phyloP scores from a whole-genome alignment of 2,329 filamentous ascomycete genomes.

The Thelonectria blattea region DNA sequence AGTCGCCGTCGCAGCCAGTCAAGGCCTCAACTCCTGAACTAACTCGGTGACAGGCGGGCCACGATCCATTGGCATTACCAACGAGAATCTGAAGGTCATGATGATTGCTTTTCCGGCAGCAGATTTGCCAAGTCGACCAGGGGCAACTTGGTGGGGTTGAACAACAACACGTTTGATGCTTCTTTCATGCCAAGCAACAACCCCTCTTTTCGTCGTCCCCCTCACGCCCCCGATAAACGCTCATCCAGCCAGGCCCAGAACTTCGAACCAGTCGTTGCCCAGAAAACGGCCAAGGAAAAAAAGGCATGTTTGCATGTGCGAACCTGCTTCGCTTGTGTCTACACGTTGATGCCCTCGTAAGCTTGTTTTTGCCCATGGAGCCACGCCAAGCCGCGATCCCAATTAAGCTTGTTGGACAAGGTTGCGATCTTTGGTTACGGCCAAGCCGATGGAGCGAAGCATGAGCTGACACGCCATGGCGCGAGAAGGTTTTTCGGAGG shows the following conservation, averaged over 20 bases:
- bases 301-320: constrained; percentile 7
- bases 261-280: not conserved
- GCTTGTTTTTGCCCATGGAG: constrained; percentile 12
- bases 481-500: not conserved
- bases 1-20: not conserved
- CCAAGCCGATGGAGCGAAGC: constrained; percentile 10
- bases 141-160: constrained; percentile 11
- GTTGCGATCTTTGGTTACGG: constrained; percentile 15
- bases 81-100: not conserved
- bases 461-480: not conserved
- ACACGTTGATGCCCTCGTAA: constrained; percentile 10
- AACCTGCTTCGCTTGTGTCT: constrained; percentile 8
- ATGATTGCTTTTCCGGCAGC: not conserved
- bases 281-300: not conserved
- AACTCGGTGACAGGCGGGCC: constrained; percentile 1
- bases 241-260: not conserved
- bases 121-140: constrained; percentile 4
- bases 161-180: not conserved
- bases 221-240: not conserved
- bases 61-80: not conserved
- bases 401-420: constrained; percentile 25
- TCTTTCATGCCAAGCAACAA: constrained; percentile 2
- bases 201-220: constrained; percentile 15
- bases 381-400: constrained; percentile 14
- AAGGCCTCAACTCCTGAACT: not conserved